These are phyloP conservation scores for Sistotremastrum niveocremeum DNA, from an alignment of 768 basidiomycete genomes.

Conservation along the genomic window DNA sequence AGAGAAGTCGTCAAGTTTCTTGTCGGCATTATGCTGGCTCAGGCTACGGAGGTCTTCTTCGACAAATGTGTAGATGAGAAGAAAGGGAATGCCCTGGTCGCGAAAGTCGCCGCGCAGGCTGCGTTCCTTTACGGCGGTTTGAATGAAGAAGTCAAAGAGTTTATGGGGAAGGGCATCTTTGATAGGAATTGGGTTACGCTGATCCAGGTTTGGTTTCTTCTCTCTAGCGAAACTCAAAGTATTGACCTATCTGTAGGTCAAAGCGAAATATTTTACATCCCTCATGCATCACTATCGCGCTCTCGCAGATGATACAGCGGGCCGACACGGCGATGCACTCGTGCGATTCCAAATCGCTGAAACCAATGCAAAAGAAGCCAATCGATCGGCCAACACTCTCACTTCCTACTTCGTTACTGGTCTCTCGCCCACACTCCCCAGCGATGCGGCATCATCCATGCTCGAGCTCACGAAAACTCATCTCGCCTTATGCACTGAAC, in stretches of 20 bases:
- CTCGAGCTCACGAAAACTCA: slow-evolving; percentile 77
- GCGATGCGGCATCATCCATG: slow-evolving; percentile 73
- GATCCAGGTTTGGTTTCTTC: slow-evolving; percentile 43
- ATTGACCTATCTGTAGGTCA: slow-evolving; percentile 41
- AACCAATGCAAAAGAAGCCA: slow-evolving; percentile 70
- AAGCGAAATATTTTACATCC: slow-evolving; percentile 81
- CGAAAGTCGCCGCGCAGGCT: slow-evolving; percentile 76
- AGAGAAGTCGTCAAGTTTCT: slow-evolving; percentile 91
- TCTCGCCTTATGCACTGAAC: slow-evolving; percentile 61
- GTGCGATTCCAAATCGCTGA: slow-evolving; percentile 70
- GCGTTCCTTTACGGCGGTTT: slow-evolving; percentile 70
- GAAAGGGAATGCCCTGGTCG: slow-evolving; percentile 62
- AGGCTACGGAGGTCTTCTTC: slow-evolving; percentile 92
- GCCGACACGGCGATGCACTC: slow-evolving; percentile 79
- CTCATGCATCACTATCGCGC: slow-evolving; percentile 80
- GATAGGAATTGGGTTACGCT: slow-evolving; percentile 89
- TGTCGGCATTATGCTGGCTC: slow-evolving; percentile 75
- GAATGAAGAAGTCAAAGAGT: slow-evolving; percentile 91
- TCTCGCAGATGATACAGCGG: slow-evolving; percentile 57
- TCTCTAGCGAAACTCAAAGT: slow-evolving; percentile 1
- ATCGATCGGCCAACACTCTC: slow-evolving; percentile 55
- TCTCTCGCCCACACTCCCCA: slow-evolving; percentile 69
- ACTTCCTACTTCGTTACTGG: slow-evolving; percentile 54
- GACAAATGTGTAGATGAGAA: slow-evolving; percentile 93
- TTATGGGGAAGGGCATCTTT: slow-evolving; percentile 91